Evolutionary conservation across 2,329 filamentous ascomycete genomes (phyloP), one percentile per base, ranked within the genome.

Genomic region (Paracoccidioides lutzii): DNA sequence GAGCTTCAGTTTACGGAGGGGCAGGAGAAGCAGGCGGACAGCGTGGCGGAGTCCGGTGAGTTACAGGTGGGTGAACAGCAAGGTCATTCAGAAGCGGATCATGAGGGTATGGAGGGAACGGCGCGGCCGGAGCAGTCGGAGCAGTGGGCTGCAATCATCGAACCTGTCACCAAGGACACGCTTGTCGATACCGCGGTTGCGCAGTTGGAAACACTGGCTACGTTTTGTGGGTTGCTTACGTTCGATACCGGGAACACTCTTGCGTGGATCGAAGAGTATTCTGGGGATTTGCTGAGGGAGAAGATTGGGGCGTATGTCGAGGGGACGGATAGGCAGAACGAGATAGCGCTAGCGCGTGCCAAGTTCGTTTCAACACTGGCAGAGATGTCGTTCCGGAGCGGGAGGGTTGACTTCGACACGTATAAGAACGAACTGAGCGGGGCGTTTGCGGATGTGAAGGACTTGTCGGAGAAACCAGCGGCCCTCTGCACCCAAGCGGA

Each of bases 161-260:
- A 85, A 59, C 81, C 84, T 0, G 73, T 87, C 32, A 85, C 83
- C 1, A 77, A 80, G 32, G 75, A 77, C 50, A 81, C 81, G 1
- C 76, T 89, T 5, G 72, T 88, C 1, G 85, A 89, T 58, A 88
- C 84, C 0, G 76, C 82, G 12, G 74, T 85, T 37, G 82, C 84
- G 4, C 81, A 84, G 59, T 67, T 88, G 52, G 81, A 72, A 61
- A 78, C 70, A 50, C 76, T 75, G 65, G 80, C 71, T 57, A 77
- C 69, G 43, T 72, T 77, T 54, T 80, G 76, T 64, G 74, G 74
- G 59, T 66, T 80, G 41, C 67, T 74, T 62, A 76, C 61, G 56
- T 77, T 63, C 53, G 73, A 66, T 63, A 69, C 63, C 9, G 65
- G 63, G 3, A 70, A 68, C 43, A 71, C 70, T 9, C 71, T 85